phyloP scores from a whole-genome alignment of 495 filamentous ascomycete species.

The Penicillium herquei region DNA sequence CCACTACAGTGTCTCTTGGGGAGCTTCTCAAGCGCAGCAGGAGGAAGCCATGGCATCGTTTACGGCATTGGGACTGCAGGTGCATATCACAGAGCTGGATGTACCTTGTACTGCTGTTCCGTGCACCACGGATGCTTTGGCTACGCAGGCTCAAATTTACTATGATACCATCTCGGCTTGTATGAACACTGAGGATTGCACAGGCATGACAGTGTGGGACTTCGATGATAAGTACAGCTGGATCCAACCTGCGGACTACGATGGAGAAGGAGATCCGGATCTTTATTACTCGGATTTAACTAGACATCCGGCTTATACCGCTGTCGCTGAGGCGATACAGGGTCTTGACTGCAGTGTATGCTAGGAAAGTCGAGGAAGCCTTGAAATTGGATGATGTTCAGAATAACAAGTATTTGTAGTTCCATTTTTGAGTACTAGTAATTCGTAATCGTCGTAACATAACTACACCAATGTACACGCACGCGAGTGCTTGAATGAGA shows the following conservation, averaged over 20 bases:
- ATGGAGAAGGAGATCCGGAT: neutral
- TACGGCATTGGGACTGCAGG: neutral
- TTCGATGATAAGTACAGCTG: constrained; percentile 1
- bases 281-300: neutral
- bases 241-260: neutral
- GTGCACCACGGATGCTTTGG: neutral
- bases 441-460: neutral
- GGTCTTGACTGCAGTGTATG: neutral
- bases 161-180: neutral
- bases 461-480: too few species aligned
- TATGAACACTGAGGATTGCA: neutral
- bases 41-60: neutral
- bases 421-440: neutral
- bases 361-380: neutral
- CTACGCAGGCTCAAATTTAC: neutral
- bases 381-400: neutral
- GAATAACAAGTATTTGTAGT: neutral
- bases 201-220: neutral
- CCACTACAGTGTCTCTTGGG: neutral
- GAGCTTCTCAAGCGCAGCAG: neutral
- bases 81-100: neutral
- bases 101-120: neutral
- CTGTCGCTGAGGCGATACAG: neutral
- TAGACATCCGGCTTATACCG: neutral
- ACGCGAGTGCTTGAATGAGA: too few species aligned